A percentile compares a stretch with the other conserved stretches of the same genome.
Conservation (phyloP, 768 basidiomycete species). For the Hygrocybe punicea region DNA sequence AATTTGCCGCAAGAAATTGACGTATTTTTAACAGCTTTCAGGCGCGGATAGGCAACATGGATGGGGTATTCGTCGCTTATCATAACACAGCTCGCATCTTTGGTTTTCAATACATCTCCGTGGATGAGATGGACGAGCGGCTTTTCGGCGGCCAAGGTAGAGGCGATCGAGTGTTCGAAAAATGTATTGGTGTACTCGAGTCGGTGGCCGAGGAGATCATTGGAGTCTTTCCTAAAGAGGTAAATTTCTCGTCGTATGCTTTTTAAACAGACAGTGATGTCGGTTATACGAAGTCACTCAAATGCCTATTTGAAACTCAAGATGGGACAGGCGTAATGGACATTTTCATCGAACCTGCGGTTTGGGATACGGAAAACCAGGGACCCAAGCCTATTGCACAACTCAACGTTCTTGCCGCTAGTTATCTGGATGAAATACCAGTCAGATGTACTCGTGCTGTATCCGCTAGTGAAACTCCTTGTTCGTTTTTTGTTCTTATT, state of each 20-base stretch:
- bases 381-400: constrained; percentile 49
- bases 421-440: constrained; percentile 40
- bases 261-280: not conserved
- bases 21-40: constrained; percentile 63
- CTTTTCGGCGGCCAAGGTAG: constrained; percentile 61
- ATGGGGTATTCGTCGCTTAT: constrained; percentile 85
- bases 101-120: constrained; percentile 90
- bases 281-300: constrained; percentile 44
- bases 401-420: constrained; percentile 50
- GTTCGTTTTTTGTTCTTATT: constrained; percentile 19
- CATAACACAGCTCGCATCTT: constrained; percentile 85
- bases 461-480: constrained; percentile 21
- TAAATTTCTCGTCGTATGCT: constrained; percentile 23
- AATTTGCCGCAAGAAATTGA: not conserved
- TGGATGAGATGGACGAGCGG: constrained; percentile 82
- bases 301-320: constrained; percentile 59
- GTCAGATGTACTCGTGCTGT: constrained; percentile 40
- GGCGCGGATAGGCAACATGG: constrained; percentile 95
- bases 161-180: constrained; percentile 75
- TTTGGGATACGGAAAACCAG: constrained; percentile 39
- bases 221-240: constrained; percentile 62
- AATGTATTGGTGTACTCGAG: constrained; percentile 72
- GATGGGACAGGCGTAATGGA: constrained; percentile 44
- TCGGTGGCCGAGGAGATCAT: constrained; percentile 55
- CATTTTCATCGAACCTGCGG: constrained; percentile 64